A percentile compares a stretch with the other conserved stretches of the same genome.
phyloP scores from a whole-genome alignment of 768 basidiomycete genomes.

The Artomyces pyxidatus region DNA sequence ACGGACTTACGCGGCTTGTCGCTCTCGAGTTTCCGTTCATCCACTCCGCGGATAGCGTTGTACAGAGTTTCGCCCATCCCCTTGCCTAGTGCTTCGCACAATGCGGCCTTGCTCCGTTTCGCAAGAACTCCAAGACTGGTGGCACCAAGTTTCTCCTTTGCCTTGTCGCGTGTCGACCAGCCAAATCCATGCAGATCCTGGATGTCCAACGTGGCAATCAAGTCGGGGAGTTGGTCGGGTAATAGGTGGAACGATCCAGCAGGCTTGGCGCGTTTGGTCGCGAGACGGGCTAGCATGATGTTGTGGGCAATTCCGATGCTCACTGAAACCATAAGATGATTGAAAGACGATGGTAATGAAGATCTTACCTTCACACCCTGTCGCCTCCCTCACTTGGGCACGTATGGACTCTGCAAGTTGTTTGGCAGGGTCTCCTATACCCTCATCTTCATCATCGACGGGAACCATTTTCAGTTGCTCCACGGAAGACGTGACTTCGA shows the following conservation, averaged over 20 bases:
- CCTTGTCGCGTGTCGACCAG: slow-evolving; percentile 64
- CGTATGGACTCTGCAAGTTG: slow-evolving; percentile 79
- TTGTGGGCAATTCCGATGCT: slow-evolving; percentile 92
- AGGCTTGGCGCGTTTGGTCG: slow-evolving; percentile 87
- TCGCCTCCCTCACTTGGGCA: slow-evolving; percentile 64
- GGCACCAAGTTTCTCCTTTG: slow-evolving; percentile 68
- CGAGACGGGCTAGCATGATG: slow-evolving; percentile 86
- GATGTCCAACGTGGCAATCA: slow-evolving; percentile 66
- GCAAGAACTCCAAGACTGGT: slow-evolving; percentile 62
- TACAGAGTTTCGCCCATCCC: slow-evolving; percentile 78
- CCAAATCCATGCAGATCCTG: slow-evolving; percentile 87
- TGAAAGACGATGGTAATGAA: not conserved
- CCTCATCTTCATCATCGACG: slow-evolving; percentile 22
- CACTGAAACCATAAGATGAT: too few relatives aligned
- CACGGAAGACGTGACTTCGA: slow-evolving; percentile 72
- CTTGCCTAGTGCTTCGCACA: slow-evolving; percentile 73
- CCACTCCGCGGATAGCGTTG: slow-evolving; percentile 78
- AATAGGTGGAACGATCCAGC: slow-evolving; percentile 76
- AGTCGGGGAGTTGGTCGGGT: slow-evolving; percentile 37
- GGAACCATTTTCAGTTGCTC: slow-evolving; percentile 24
- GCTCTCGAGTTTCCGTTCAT: slow-evolving; percentile 69
- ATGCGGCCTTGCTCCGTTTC: slow-evolving; percentile 49
- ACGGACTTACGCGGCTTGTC: slow-evolving; percentile 87
- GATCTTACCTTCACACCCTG: slow-evolving; percentile 71
- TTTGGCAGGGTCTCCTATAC: slow-evolving; percentile 52